A percentile compares a stretch with the other conserved stretches of the same genome.
phyloP scores from a whole-genome alignment of 2,329 filamentous ascomycete species.

The Xylariaceae sp. region DNA sequence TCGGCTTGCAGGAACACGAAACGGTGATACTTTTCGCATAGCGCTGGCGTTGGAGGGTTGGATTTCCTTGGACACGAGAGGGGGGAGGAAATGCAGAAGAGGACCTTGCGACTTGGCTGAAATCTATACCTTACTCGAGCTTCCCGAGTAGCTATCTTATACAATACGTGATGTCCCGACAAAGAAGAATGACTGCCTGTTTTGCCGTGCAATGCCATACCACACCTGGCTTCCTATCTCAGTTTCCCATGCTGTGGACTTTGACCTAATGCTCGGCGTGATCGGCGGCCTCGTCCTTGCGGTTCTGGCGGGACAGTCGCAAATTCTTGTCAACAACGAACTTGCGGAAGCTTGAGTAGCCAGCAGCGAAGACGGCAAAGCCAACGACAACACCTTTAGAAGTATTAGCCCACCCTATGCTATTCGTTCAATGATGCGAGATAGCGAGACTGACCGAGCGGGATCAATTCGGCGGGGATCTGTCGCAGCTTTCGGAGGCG shows the following conservation, averaged over 20 bases:
- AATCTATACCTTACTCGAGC: slow-evolving; percentile 22
- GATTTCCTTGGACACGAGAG: slow-evolving; percentile 14
- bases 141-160: slow-evolving; percentile 21
- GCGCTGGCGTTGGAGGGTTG: slow-evolving; percentile 26
- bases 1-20: slow-evolving; percentile 17
- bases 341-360: slow-evolving; percentile 80
- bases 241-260: slow-evolving; percentile 9
- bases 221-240: slow-evolving; percentile 8
- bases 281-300: slow-evolving; percentile 29
- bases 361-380: slow-evolving; percentile 76
- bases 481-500: slow-evolving; percentile 84
- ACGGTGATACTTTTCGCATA: slow-evolving; percentile 23
- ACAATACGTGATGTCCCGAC: slow-evolving; percentile 21
- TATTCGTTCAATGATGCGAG: not conserved
- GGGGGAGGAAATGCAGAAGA: slow-evolving; percentile 9
- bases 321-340: slow-evolving; percentile 88
- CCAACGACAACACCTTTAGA: slow-evolving; percentile 73
- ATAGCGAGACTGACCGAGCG: slow-evolving; percentile 67
- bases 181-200: slow-evolving; percentile 6
- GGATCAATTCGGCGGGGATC: slow-evolving; percentile 90
- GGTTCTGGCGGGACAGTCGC: slow-evolving; percentile 72
- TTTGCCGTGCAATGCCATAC: slow-evolving; percentile 8
- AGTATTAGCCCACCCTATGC: slow-evolving; percentile 4
- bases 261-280: slow-evolving; percentile 33
- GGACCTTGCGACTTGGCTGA: slow-evolving; percentile 14